Evolutionary conservation across 805 yeast species (phyloP), one percentile per base, ranked within the genome.

Genomic region (Lachancea mirantina): DNA sequence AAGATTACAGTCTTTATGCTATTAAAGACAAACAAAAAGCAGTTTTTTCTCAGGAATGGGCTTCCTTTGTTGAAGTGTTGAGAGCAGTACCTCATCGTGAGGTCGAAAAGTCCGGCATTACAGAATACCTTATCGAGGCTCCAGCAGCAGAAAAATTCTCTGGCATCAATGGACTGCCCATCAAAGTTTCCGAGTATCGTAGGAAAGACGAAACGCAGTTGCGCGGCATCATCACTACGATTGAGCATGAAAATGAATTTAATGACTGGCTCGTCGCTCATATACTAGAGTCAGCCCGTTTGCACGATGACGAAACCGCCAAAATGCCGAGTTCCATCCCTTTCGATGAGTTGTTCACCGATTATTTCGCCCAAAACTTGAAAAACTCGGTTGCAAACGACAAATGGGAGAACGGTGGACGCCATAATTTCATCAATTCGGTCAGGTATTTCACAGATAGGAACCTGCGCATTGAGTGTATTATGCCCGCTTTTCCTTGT

Each of bases 401-500:
- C 45, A 53, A 65, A 45, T 74, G 80, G 80, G 59, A 58, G 8
- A 40, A 45, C 6, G 63, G 62, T 6, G 78, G 78, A 2, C 55
- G 63, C 28, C 61, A 48, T 0, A 55, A 58, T 26, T 75, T 74
- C 41, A 48, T 62, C 7, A 52, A 58, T 17, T 62, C 59, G 33
- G 64, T 67, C 4, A 56, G 59, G 18, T 72, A 66, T 46, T 75
- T 70, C 46, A 72, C 76, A 15, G 60, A 67, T 24, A 62, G 74
- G 47, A 56, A 61, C 40, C 34, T 64, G 19, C 64, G 63, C 23
- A 62, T 75, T 39, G 76, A 74, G 49, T 71, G 75, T 9, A 76
- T 74, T 6, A 55, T 75, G 31, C 81, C 81, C 5, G 81, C 81
- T 0, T 75, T 75, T 40, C 81, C 81, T 7, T 74, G 80, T 45